Conservation (phyloP, 805 yeast species). For the Kurtzmaniella fragi region DNA sequence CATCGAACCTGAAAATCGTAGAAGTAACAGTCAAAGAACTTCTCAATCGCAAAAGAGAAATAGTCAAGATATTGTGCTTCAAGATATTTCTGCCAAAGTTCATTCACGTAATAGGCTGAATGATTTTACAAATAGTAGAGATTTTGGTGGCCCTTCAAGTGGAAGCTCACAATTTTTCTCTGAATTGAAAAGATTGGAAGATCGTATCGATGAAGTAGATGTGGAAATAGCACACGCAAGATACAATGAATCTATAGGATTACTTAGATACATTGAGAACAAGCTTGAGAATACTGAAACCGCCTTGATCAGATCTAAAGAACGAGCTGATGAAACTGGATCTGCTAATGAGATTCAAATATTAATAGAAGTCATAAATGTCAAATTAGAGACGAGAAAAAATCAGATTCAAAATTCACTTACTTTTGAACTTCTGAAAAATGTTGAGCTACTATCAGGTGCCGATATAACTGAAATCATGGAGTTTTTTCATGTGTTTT, state of each 20-base stretch:
- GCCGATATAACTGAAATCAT: conserved; percentile 29
- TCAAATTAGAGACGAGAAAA: conserved; percentile 36
- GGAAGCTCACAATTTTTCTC: conserved; percentile 26
- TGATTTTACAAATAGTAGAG: conserved; percentile 27
- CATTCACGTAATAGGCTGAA: conserved; percentile 55
- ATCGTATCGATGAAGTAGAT: conserved; percentile 64
- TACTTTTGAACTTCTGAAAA: conserved; percentile 32
- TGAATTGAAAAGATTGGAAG: conserved; percentile 52
- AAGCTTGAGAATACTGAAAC: conserved; percentile 25
- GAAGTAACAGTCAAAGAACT: conserved; percentile 22
- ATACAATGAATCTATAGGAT: conserved; percentile 42
- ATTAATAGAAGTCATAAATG: conserved; percentile 36
- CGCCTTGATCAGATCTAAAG: conserved; percentile 9
- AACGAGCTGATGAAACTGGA: conserved; percentile 2
- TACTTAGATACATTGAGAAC: conserved; percentile 32
- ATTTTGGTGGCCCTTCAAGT: background rate
- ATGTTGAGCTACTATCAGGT: conserved; percentile 23
- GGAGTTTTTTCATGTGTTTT: conserved; percentile 31
- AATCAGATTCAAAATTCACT: conserved; percentile 31
- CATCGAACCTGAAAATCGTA: conserved; percentile 33
- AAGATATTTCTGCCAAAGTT: conserved; percentile 56
- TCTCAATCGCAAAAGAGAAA: conserved; percentile 20
- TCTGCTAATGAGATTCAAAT: conserved; percentile 18
- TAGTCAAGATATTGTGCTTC: conserved; percentile 41
- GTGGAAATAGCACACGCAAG: conserved; percentile 58